These are phyloP conservation scores for Colletotrichum sp. DNA, from an alignment of 2,329 filamentous ascomycete genomes.

Conservation along the genomic window DNA sequence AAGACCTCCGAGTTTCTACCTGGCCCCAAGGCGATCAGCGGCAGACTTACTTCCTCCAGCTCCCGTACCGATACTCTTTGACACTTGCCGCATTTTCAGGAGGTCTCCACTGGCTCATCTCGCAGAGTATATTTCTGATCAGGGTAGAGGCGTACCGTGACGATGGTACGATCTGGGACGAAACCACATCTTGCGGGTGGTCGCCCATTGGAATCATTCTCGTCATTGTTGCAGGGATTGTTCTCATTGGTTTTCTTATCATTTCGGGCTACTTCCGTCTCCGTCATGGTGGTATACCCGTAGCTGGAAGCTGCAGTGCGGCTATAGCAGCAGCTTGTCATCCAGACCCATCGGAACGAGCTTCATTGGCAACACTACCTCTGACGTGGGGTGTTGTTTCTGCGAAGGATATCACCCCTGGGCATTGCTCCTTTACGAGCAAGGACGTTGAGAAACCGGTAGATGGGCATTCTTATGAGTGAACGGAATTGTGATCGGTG, in stretches of 20 bases:
- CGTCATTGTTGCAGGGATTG: accelerated
- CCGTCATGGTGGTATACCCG: neutral
- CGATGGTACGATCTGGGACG: accelerated
- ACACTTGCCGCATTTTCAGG: neutral
- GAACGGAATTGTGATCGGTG: no score
- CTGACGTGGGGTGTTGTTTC: neutral
- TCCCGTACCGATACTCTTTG: neutral
- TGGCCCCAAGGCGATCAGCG: neutral
- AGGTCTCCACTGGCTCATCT: neutral
- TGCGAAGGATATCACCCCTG: accelerated
- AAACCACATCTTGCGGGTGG: no score
- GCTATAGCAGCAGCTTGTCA: neutral
- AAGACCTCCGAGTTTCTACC: neutral
- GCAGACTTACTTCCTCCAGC: neutral
- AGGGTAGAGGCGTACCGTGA: neutral
- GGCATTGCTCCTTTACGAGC: accelerated
- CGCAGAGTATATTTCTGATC: neutral
- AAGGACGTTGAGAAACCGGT: neutral
- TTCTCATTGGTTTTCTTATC: accelerated
- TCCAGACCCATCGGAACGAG: accelerated
- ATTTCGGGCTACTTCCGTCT: accelerated
- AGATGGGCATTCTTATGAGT: no score
- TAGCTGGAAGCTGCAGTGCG: neutral
- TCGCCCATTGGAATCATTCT: accelerated
- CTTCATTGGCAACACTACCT: neutral